Percentiles rank a stretch among this genome's conserved stretches.
Evolutionary conservation across 768 basidiomycete genomes (phyloP).

Genomic region (Leucocoprinus leucothites): DNA sequence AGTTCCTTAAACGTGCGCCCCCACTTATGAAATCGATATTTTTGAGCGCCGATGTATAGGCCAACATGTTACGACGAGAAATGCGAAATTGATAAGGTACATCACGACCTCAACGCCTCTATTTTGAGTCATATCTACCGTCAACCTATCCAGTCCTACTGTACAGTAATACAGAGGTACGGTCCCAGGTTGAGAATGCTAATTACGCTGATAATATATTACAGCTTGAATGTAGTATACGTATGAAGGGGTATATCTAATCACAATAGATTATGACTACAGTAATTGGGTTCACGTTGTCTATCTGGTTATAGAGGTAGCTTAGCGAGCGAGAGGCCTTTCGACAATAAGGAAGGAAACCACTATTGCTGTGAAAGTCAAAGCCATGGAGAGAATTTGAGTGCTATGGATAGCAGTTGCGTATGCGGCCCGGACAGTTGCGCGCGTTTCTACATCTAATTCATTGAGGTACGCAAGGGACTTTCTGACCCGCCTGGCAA

Average conservation of each 20-base stretch:
- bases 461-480: constrained; percentile 45
- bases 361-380: constrained; percentile 37
- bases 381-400: constrained; percentile 42
- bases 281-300: neutral
- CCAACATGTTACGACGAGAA: no score
- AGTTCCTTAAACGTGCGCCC: no score
- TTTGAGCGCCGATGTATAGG: no score
- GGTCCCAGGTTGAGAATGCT: no score
- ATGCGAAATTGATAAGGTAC: no score
- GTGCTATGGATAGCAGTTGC: constrained; percentile 45
- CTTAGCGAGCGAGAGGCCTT: constrained; percentile 28
- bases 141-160: no score
- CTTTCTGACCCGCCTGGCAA: constrained; percentile 46
- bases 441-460: constrained; percentile 33
- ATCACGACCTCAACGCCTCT: no score
- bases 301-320: neutral
- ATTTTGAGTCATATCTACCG: no score
- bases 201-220: neutral
- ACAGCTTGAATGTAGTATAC: neutral
- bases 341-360: constrained; percentile 52
- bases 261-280: neutral
- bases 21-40: no score
- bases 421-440: constrained; percentile 40
- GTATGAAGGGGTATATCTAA: neutral
- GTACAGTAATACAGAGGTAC: no score